Conservation (phyloP, 441 rosid genomes). For the Syzygium syzygioides region DNA sequence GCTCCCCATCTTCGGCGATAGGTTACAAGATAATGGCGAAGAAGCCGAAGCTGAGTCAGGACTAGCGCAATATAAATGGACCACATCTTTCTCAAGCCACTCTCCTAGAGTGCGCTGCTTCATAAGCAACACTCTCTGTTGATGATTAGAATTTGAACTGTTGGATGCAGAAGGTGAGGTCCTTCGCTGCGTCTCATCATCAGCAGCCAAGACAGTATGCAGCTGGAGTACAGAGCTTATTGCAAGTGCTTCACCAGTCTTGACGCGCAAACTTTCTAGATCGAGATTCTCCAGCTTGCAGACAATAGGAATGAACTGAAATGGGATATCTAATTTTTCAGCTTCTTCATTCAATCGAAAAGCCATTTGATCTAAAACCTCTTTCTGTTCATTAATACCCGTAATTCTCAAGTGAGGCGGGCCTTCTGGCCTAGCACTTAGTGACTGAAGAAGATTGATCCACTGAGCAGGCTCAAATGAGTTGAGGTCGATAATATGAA, state of each 20-base stretch:
- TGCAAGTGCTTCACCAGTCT: conserved; percentile 75
- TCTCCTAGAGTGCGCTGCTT: conserved; percentile 47
- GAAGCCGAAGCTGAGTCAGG: conserved; percentile 39
- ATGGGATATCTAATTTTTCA: conserved; percentile 59
- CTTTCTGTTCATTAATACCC: conserved; percentile 57
- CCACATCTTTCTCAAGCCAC: conserved; percentile 57
- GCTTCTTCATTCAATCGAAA: conserved; percentile 50
- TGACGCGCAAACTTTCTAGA: conserved; percentile 44
- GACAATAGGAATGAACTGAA: conserved; percentile 53
- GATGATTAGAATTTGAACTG: conserved; percentile 18
- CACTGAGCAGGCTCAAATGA: conserved; percentile 68
- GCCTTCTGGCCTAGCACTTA: conserved; percentile 56
- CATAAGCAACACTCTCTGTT: conserved; percentile 29
- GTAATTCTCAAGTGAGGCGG: conserved; percentile 75
- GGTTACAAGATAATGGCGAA: conserved; percentile 35
- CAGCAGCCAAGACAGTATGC: conserved; percentile 49
- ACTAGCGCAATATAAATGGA: conserved; percentile 25
- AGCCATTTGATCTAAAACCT: conserved; percentile 64
- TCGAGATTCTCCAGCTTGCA: conserved; percentile 56
- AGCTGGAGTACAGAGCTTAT: conserved; percentile 62
- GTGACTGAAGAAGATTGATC: conserved; percentile 57
- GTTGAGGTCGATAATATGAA: conserved; percentile 60
- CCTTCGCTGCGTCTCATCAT: conserved; percentile 33
- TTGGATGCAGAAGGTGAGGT: conserved; percentile 34
- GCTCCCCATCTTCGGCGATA: conserved; percentile 49